These are phyloP conservation scores for Xylaria sp. DNA, from an alignment of 2,329 filamentous ascomycete genomes.

Conservation along the genomic window DNA sequence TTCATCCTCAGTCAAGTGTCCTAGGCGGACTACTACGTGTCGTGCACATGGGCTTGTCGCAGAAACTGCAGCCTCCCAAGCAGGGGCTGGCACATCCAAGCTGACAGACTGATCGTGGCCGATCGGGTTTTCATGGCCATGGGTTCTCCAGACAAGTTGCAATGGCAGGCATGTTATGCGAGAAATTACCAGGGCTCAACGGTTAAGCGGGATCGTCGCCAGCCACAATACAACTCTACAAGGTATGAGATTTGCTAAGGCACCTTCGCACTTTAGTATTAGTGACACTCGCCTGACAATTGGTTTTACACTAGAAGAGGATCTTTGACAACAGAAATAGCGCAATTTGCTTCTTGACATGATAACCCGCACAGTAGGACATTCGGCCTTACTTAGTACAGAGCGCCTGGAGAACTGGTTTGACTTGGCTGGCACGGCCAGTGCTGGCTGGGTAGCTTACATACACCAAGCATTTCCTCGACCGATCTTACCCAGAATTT, in stretches of 20 bases:
- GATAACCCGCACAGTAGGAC: background rate
- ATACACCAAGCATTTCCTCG: constrained; percentile 7
- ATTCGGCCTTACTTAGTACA: background rate
- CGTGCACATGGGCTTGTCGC: constrained; percentile 39
- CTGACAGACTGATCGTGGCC: constrained; percentile 34
- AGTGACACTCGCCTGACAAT: background rate
- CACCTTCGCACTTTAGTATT: constrained; percentile 4
- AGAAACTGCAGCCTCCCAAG: constrained; percentile 37
- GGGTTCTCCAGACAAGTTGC: constrained; percentile 38
- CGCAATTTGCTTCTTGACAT: background rate
- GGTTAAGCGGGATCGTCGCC: constrained; percentile 42
- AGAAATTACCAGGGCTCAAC: constrained; percentile 39
- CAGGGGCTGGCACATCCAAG: constrained; percentile 32
- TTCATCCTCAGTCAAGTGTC: constrained; percentile 20
- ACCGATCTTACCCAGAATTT: constrained; percentile 15
- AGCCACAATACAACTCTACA: constrained; percentile 41
- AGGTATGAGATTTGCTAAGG: constrained; percentile 18
- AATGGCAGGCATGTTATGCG: constrained; percentile 40
- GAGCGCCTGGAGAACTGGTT: constrained; percentile 9
- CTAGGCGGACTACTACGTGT: constrained; percentile 37
- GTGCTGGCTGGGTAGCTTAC: background rate
- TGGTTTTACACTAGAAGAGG: background rate
- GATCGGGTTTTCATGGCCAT: constrained; percentile 37
- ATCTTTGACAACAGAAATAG: background rate
- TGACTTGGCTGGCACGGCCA: background rate